Evolutionary conservation across 148 eudicot genomes (phyloP), one percentile per base, ranked within the genome.

Genomic region (Fagopyrum homotropicum): DNA sequence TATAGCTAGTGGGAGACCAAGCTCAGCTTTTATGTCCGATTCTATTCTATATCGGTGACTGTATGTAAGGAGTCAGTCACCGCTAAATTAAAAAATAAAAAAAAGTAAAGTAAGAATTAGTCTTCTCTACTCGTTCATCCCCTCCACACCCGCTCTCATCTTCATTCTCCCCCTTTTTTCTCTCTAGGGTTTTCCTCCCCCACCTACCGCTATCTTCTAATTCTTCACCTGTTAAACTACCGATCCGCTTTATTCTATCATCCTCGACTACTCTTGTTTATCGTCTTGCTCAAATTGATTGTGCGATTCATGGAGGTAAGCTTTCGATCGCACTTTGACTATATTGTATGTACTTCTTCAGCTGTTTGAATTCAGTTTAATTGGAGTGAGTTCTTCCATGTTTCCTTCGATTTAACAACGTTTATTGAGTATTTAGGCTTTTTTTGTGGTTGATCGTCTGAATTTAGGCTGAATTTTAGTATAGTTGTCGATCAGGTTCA

Each of bases 131-230:
- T 72, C 54, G 22, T 75, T 82, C 81, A 75, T 71, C 80, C 45
- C 45, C 80, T 61, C 80, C 81, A 76, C 79, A 73, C 49, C 77
- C 81, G 54, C 47, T 64, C 68, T 60, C 72, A 4, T 60, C 61
- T 61, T 44, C 35, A 22, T 71, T 64, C 40, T 35, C 51, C 70
- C 51, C 55, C 19, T 16, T 9, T 54, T 16, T 9, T 54, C 45
- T 52, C 35, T 74, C 77, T 80, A 83, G 81, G 85, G 85, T 83
- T 83, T 80, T 72, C 46, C 51, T 56, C 61, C 8, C 75, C 8
- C 75, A 75, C 66, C 60, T 44, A 55, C 66, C 43, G 3, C 26
- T n/a, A 63, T 49, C 11, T 17, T 5, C 22, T 22, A 22, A 5
- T 16, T 49, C 12, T 66, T n/a, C 16, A 43, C 76, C 69, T 55